Base-by-base conservation (phyloP, 805 yeast species). In the Saccharomycopsis sp. region DNA sequence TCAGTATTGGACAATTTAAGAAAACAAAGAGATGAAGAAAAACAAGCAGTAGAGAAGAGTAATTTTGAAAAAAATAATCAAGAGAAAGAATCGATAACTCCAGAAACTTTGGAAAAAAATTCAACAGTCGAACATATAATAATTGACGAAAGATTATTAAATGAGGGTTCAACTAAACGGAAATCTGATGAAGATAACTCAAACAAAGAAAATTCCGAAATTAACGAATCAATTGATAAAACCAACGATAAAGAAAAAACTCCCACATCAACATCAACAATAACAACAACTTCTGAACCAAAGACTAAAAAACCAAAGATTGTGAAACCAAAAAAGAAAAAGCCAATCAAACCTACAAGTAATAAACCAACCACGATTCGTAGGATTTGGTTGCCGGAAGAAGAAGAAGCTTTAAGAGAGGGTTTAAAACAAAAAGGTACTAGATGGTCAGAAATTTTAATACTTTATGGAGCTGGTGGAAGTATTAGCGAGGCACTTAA, bases 391-490 rank as follows among this genome's bases (percentile, higher is more conserved):
- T 75, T 94, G 0, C 65, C 74, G 44, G 88, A 79, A 28, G 98
- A 92, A 57, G 97, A 92, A 54, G 75, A 71, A 26, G 92, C 96
- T 0, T 66, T 92, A 19, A 62, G 81, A 21, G 77, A 76, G 40
- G 97, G 96, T 0, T 64, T 92, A 43, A 81, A 82, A 48, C 59
- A 57, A 17, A 75, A 79, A 49, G 98, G 98, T 1, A 94, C 97
- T 0, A 85, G 81, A 49, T 92, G 98, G 98, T 69, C 95, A 2
- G 82, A 82, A 41, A 92, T 92, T 39, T 60, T 89, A 35, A 95
- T 84, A 52, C 61, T 82, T n/a, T 83, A 81, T 56, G 98, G 98
- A 2, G 83, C 95, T 3, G 97, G 97, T 6, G 98, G 98, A 3
- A 70, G 79, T 34, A 69, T 81, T 20, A 76, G 79, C 31, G 97